Evolutionary conservation across 139 green algal genomes (phyloP).

Genomic region (Picochlorum sp.): DNA sequence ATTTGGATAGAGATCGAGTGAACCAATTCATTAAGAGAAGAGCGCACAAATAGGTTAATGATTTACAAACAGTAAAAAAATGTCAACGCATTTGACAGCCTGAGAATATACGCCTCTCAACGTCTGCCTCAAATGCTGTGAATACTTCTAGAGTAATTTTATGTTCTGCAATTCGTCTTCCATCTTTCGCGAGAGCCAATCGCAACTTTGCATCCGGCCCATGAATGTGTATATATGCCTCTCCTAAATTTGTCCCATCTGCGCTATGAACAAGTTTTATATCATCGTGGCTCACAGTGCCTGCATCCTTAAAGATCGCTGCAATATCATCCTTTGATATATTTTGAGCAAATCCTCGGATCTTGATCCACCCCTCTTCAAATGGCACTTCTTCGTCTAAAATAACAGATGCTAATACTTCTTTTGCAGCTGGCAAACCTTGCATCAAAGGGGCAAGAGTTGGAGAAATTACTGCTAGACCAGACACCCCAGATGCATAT

Average conservation of each 20-base stretch:
- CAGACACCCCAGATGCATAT: slow-evolving; percentile 29
- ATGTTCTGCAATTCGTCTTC: slow-evolving; percentile 19
- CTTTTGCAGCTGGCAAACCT: slow-evolving; percentile 30
- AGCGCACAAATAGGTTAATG: slow-evolving; percentile 18
- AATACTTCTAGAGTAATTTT: slow-evolving; percentile 17
- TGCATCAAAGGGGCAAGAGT: slow-evolving; percentile 25
- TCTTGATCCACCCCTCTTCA: slow-evolving; percentile 47
- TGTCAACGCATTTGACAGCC: slow-evolving; percentile 15
- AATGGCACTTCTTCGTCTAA: slow-evolving; percentile 37
- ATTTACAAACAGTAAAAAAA: slow-evolving; percentile 25
- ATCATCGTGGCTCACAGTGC: slow-evolving; percentile 20
- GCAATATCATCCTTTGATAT: slow-evolving; percentile 38
- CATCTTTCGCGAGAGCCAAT: slow-evolving; percentile 35
- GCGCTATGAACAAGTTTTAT: slow-evolving; percentile 32
- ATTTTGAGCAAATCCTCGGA: slow-evolving; percentile 31
- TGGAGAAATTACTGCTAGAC: slow-evolving; percentile 36
- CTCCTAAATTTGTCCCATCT: slow-evolving; percentile 33
- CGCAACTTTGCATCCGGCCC: slow-evolving; percentile 25
- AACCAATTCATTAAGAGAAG: slow-evolving; percentile 48
- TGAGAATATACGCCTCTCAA: slow-evolving; percentile 21
- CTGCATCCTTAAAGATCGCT: slow-evolving; percentile 36
- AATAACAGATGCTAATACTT: slow-evolving; percentile 27
- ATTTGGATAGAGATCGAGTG: slow-evolving; percentile 41
- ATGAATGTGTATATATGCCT: slow-evolving; percentile 37
- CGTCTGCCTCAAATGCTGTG: slow-evolving; percentile 22